Evolutionary conservation across 345 rosid species (phyloP), one percentile per base, ranked within the genome.

Genomic region (Rubroshorea leprosula): DNA sequence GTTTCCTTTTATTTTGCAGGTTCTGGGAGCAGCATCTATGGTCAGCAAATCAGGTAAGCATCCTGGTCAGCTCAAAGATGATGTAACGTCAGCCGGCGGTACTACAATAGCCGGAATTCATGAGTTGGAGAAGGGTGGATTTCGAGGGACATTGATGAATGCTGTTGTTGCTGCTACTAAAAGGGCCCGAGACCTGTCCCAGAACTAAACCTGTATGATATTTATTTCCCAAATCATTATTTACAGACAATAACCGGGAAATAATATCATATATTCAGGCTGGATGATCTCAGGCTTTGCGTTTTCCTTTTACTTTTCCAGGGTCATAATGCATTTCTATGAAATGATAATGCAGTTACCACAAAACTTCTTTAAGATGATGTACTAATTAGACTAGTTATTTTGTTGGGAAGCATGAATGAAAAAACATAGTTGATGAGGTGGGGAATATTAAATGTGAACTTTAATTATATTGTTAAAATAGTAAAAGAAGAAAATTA

Each of bases 1-100:
- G 24, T 2, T 0, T 3, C 52, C 22, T 55, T 24, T 35, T n/a
- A 8, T 67, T 63, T 45, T 58, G 60, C 78, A 89, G 97, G 97
- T 89, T 24, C 73, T 93, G 38, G 99, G 97, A 66, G 99, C 97
- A 60, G 94, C 97, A 66, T 58, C 90, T 19, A 85, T 89, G 94
- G 92, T 64, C 13, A 67, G 69, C 41, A 80, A 79, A 76, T 77
- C 83, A 7, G 88, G 90, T 54, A 89, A 89, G 80, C 94, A 93
- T 80, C 90, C 97, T 0, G 90, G 97, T 45, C 86, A 74, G 65
- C 86, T 93, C 31, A 93, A 89, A 77, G 96, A 89, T 39, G 96
- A 93, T 57, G 99, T 93, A 25, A 69, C 92, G 44, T 93, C 97
- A 17, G 82, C 97, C 0, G 99, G 88, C 6, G 99, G 99, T 35